phyloP scores from a whole-genome alignment of 192 early-diverging fungal species.

The Coemansia sp. region DNA sequence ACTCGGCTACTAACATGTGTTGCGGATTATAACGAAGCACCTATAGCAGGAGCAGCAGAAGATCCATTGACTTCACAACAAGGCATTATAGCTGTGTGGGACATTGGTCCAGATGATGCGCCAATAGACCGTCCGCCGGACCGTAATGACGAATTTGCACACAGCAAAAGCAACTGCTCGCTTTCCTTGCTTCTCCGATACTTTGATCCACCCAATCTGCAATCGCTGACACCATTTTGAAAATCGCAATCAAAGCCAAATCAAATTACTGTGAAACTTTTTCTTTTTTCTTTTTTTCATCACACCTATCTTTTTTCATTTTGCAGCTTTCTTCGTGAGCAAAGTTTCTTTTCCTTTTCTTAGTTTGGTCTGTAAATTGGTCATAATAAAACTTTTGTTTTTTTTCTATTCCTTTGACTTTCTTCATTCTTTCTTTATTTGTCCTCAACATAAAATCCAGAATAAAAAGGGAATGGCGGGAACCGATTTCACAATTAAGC shows the following conservation, averaged over 20 bases:
- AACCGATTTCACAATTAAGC: conserved; percentile 73
- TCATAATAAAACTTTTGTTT: background rate
- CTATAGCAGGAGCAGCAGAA: background rate
- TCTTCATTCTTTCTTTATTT: too few relatives aligned
- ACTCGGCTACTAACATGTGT: background rate
- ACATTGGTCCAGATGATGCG: background rate
- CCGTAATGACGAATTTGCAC: too few relatives aligned
- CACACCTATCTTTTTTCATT: background rate
- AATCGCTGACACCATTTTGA: background rate
- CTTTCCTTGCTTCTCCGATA: conserved; percentile 17
- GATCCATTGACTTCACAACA: background rate
- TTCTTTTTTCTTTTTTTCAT: conserved; percentile 3
- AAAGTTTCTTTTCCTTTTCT: too few relatives aligned
- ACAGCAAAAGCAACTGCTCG: background rate
- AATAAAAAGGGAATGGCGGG: conserved; percentile 12
- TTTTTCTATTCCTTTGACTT: conserved; percentile 10
- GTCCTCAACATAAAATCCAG: background rate
- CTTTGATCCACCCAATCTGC: conserved; percentile 8
- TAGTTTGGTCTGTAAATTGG: too few relatives aligned
- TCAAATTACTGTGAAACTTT: background rate
- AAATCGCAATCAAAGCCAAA: background rate
- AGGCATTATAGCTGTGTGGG: background rate
- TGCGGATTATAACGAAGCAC: background rate
- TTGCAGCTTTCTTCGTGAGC: background rate
- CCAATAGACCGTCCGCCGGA: background rate